Evolutionary conservation across 129 eudicot species (phyloP).

Genomic region (Arctium lappa): DNA sequence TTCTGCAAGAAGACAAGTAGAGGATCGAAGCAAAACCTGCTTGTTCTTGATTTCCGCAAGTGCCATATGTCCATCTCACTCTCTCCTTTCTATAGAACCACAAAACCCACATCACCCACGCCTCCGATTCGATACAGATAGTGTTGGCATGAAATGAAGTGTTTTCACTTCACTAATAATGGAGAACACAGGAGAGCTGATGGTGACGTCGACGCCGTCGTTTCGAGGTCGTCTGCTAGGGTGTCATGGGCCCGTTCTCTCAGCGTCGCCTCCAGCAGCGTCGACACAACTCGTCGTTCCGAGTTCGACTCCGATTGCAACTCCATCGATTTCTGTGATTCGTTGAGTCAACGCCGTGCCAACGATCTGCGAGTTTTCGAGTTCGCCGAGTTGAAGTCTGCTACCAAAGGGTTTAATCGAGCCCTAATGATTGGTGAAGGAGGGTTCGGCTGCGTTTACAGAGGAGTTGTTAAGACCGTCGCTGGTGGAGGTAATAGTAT

Average conservation of each 20-base stretch:
- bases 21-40: constrained; percentile 10
- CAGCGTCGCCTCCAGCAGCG: constrained; percentile 53
- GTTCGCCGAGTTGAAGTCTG: constrained; percentile 58
- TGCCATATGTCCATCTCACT: background rate
- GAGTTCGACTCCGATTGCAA: constrained; percentile 47
- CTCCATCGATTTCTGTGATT: constrained; percentile 43
- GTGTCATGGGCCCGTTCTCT: constrained; percentile 69
- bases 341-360: constrained; percentile 44
- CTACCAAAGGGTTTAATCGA: constrained; percentile 58
- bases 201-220: constrained; percentile 28
- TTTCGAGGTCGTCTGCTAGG: constrained; percentile 41
- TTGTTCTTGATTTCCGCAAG: constrained; percentile 8
- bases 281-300: constrained; percentile 46
- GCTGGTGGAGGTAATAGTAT: constrained; percentile 4
- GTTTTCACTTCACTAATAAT: constrained; percentile 59
- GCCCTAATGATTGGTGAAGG: constrained; percentile 70
- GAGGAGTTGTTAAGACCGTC: constrained; percentile 44
- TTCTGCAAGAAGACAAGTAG: constrained; percentile 10
- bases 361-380: constrained; percentile 57
- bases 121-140: background rate
- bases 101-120: background rate
- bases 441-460: constrained; percentile 71
- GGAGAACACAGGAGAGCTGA: constrained; percentile 28
- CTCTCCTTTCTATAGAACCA: background rate
- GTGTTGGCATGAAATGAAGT: constrained; percentile 45